These are phyloP conservation scores for Ophiocordyceps australis DNA, from an alignment of 2,329 filamentous ascomycete species.

Conservation along the genomic window DNA sequence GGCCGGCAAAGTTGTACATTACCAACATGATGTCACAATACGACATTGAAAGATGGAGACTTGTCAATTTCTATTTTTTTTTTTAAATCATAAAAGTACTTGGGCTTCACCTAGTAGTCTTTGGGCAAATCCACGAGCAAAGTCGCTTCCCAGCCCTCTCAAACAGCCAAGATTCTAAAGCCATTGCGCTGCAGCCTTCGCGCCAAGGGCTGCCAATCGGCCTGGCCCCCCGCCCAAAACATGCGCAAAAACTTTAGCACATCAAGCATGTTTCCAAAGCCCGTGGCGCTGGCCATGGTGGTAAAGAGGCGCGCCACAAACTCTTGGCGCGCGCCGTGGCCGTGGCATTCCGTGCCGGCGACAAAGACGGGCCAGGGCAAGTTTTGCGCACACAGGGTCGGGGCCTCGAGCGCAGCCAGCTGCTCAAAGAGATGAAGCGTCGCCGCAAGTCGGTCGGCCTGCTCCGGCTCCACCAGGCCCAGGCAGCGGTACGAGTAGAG, in stretches of 20 bases:
- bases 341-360: slow-evolving; percentile 9
- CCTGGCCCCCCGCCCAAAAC: slow-evolving; percentile 8
- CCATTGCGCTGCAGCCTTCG: slow-evolving; percentile 6
- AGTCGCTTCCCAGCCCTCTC: too few species aligned
- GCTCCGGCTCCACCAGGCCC: slow-evolving; percentile 3
- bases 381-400: slow-evolving; percentile 9
- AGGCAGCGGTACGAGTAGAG: slow-evolving; percentile 11
- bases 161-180: slow-evolving; percentile 7
- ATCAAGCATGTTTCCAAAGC: slow-evolving; percentile 8
- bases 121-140: too few species aligned
- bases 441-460: slow-evolving; percentile 4
- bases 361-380: slow-evolving; percentile 12
- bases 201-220: slow-evolving; percentile 10
- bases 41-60: not conserved
- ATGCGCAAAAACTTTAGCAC: slow-evolving; percentile 6
- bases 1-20: too few species aligned
- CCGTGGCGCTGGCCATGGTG: slow-evolving; percentile 5
- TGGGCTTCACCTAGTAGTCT: too few species aligned
- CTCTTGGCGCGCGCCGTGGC: slow-evolving; percentile 5
- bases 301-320: slow-evolving; percentile 5
- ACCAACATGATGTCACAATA: too few species aligned
- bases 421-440: slow-evolving; percentile 7
- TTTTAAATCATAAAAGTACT: not conserved
- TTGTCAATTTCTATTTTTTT: not conserved
- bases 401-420: slow-evolving; percentile 7